These are phyloP conservation scores for Phialophora verrucosa DNA, from an alignment of 2,329 filamentous ascomycete genomes.

Conservation along the genomic window DNA sequence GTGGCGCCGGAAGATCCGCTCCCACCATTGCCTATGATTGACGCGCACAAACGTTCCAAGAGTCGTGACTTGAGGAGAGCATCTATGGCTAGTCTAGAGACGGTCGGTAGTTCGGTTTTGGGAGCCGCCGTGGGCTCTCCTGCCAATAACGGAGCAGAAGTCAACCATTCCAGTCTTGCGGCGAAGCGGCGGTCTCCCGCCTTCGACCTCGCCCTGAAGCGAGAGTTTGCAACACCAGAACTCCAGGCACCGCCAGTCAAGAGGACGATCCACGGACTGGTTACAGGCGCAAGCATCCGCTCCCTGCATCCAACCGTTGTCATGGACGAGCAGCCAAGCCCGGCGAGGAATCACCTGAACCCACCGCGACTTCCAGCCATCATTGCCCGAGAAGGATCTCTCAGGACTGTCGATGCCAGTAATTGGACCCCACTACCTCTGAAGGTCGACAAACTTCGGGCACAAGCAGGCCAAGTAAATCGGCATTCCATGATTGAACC, in stretches of 20 bases:
- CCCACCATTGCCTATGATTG: constrained; percentile 43
- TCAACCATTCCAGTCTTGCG: not conserved
- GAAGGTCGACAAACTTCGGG: constrained; percentile 18
- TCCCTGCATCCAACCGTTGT: constrained; percentile 29
- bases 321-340: constrained; percentile 16
- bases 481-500: constrained; percentile 34
- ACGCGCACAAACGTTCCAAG: constrained; percentile 3
- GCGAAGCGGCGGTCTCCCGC: constrained; percentile 1
- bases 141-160: not conserved
- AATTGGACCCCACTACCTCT: constrained; percentile 22
- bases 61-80: constrained; percentile 5
- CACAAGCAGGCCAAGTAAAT: not conserved
- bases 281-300: constrained; percentile 20
- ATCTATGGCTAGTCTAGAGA: constrained; percentile 24
- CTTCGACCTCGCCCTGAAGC: constrained; percentile 21
- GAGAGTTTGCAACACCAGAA: constrained; percentile 17
- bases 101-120: constrained; percentile 30
- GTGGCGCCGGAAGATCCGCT: constrained; percentile 46
- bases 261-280: constrained; percentile 22
- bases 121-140: constrained; percentile 24
- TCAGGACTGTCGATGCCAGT: constrained; percentile 34
- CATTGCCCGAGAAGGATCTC: constrained; percentile 20
- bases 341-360: not conserved
- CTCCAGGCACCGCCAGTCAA: constrained; percentile 22
- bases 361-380: constrained; percentile 8